Evolutionary conservation across 768 basidiomycete species (phyloP).

Genomic region (Boletus huronensis): DNA sequence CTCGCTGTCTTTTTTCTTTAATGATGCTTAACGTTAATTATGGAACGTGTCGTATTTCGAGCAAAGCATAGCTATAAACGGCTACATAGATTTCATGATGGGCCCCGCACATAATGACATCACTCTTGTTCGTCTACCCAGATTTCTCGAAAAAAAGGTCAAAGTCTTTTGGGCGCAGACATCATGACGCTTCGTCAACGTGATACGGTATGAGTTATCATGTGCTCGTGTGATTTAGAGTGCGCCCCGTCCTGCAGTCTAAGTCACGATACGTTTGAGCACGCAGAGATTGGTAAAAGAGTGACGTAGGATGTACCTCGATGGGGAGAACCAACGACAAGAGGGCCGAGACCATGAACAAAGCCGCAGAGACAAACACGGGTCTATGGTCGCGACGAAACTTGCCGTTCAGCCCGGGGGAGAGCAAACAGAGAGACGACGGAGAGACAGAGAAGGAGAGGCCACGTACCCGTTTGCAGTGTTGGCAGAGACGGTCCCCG

Average conservation of each 20-base stretch:
- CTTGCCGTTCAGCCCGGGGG: neutral
- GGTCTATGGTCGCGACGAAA: slow-evolving; percentile 24
- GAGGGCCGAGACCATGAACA: slow-evolving; percentile 42
- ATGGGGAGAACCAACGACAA: slow-evolving; percentile 44
- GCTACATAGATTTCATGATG: neutral
- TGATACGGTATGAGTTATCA: neutral
- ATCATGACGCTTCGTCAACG: neutral
- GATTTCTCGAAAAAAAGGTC: no score
- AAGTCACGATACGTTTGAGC: neutral
- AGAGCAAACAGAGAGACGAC: neutral
- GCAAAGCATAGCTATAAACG: neutral
- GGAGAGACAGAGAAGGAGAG: no score
- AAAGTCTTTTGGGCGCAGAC: neutral
- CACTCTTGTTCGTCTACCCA: neutral
- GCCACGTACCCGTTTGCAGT: slow-evolving; percentile 36
- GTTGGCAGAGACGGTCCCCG: slow-evolving; percentile 29
- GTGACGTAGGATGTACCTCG: slow-evolving; percentile 33
- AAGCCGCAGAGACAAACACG: slow-evolving; percentile 45
- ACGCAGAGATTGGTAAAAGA: neutral
- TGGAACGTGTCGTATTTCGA: slow-evolving; percentile 9
- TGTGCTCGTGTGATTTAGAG: neutral
- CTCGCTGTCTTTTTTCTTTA: neutral
- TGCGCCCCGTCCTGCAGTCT: slow-evolving; percentile 26
- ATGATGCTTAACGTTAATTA: neutral
- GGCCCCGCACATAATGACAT: neutral